phyloP scores from a whole-genome alignment of 257 asterid genomes.

The Knoxia roxburghii region DNA sequence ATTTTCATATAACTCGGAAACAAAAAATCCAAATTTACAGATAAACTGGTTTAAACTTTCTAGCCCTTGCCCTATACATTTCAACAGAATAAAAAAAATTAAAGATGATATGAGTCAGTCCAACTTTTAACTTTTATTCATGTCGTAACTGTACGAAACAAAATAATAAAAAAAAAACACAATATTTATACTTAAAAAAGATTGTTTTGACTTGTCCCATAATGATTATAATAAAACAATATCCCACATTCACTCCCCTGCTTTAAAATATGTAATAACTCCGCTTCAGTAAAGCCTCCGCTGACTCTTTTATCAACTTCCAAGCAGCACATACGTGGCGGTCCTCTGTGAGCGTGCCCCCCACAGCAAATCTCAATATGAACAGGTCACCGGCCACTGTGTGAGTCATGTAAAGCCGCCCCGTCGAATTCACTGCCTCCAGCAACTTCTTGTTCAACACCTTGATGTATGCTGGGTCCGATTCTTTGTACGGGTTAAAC shows the following conservation, averaged over 20 bases:
- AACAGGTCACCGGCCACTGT: constrained; percentile 22
- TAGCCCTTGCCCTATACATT: no score
- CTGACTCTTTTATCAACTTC: constrained; percentile 25
- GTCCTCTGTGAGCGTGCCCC: constrained; percentile 33
- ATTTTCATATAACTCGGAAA: no score
- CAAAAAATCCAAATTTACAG: no score
- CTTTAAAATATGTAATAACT: background rate
- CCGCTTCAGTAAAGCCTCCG: constrained; percentile 17
- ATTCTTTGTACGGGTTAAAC: constrained; percentile 29
- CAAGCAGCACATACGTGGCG: constrained; percentile 30
- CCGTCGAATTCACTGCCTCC: constrained; percentile 28
- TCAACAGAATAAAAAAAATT: no score
- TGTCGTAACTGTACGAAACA: no score
- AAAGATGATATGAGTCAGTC: no score
- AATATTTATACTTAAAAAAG: no score
- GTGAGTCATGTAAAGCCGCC: constrained; percentile 30
- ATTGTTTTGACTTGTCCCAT: no score
- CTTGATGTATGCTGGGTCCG: background rate
- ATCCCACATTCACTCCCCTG: background rate
- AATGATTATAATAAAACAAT: no score
- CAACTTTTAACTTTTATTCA: no score
- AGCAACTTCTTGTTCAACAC: constrained; percentile 24
- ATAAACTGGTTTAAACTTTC: no score
- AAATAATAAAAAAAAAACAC: no score
- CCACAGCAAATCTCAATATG: constrained; percentile 38